Base-by-base conservation (phyloP, 2,329 filamentous ascomycete genomes). In the Aspergillus melleus region DNA sequence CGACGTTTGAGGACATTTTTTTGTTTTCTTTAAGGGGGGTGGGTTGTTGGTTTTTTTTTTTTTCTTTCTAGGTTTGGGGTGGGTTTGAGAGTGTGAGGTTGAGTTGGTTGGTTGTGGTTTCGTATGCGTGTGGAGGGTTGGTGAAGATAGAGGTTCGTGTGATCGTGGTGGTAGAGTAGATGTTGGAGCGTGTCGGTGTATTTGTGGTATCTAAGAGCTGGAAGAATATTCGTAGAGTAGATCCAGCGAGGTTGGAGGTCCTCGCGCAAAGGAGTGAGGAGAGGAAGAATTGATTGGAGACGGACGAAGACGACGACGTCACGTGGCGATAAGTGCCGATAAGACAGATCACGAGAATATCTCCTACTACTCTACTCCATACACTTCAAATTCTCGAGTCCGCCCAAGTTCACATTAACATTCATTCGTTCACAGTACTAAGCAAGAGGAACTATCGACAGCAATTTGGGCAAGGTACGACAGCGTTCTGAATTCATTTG, bases 1-100 rank as follows among this genome's bases (percentile, higher is more conserved):
- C 96, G 72, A 99, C 95, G 80, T 99, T 99, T 66, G 95, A 92
- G 61, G 93, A 95, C 95, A 98, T 98, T 68, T 57, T 97, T 4
- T 22, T 98, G 71, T 47, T 30, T 52, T 14, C 5, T 14, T 39
- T n/a, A n/a, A n/a, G n/a, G n/a, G n/a, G n/a, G n/a, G n/a, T n/a
- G n/a, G n/a, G n/a, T n/a, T n/a, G n/a, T n/a, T n/a, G n/a, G n/a
- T 39, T 39, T 6, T 14, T 14, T 14, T 16, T 22, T 4, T 22
- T 22, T 3, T 22, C 3, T 22, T 22, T 22, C 3, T 3, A 22
- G 22, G 22, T 22, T 22, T 39, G 36, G 11, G 14, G 14, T 39
- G 24, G 24, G 24, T 24, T 16, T 36, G 14, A 16, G 32, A 29
- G 24, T 2, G 26, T 2, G 6, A 29, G 26, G 26, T 29, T 1